phyloP scores from a whole-genome alignment of 345 rosid species.

The Sisymbrium altissimum region DNA sequence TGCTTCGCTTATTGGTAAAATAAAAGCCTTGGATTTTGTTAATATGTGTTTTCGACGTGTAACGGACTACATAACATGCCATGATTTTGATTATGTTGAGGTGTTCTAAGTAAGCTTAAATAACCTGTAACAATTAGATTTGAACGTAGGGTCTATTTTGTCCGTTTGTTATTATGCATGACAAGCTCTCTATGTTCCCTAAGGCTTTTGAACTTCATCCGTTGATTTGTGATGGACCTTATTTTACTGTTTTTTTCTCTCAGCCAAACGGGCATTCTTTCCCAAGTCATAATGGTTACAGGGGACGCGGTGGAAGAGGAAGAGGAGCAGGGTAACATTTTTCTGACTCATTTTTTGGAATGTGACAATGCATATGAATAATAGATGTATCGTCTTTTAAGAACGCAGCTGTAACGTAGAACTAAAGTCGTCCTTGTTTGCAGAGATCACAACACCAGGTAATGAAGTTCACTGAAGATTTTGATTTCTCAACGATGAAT shows the following conservation, averaged over 20 bases:
- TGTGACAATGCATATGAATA: not conserved
- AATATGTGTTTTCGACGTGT: too few relatives aligned
- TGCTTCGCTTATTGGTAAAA: too few relatives aligned
- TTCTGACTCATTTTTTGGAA: conserved; percentile 4
- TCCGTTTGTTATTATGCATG: too few relatives aligned
- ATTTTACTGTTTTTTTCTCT: not conserved
- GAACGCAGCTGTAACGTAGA: too few relatives aligned
- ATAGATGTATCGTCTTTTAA: too few relatives aligned
- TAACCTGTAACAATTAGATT: not conserved
- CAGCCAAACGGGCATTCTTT: conserved; percentile 66
- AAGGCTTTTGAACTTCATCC: not conserved
- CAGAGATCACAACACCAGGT: conserved; percentile 49
- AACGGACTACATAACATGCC: too few relatives aligned
- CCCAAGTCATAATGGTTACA: conserved; percentile 50
- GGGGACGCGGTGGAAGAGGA: conserved; percentile 84
- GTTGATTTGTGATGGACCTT: not conserved
- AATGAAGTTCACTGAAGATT: conserved; percentile 77
- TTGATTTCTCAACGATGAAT: conserved; percentile 87
- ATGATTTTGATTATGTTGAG: too few relatives aligned
- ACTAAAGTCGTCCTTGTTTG: conserved; percentile 8
- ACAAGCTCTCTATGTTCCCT: not conserved
- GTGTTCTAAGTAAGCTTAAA: not conserved
- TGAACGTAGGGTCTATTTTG: not conserved
- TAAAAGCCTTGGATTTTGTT: too few relatives aligned
- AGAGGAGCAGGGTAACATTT: conserved; percentile 72